These are phyloP conservation scores for Curvularia hawaiiensis DNA, from an alignment of 2,329 filamentous ascomycete genomes.

Conservation along the genomic window DNA sequence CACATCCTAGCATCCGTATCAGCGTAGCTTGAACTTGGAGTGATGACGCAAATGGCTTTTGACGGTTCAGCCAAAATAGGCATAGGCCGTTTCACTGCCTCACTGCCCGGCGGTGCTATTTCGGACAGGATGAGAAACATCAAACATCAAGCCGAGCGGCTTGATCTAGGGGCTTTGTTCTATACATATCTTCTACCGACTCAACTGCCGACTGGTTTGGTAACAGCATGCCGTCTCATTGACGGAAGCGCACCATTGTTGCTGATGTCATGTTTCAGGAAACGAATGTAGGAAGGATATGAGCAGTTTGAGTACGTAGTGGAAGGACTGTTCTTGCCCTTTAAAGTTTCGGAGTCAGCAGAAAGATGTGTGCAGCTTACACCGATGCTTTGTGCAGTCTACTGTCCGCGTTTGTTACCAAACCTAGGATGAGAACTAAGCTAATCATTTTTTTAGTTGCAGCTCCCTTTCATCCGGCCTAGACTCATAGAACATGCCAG, in stretches of 20 bases:
- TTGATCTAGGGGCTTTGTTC: neutral
- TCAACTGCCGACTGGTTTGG: neutral
- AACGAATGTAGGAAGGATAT: neutral
- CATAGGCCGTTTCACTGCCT: neutral
- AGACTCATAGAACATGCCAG: too few species aligned
- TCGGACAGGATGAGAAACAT: neutral
- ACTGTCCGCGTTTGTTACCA: neutral
- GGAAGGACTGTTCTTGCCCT: neutral
- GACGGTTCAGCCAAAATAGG: neutral
- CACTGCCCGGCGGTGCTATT: neutral
- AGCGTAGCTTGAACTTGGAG: neutral
- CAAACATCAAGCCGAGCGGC: neutral
- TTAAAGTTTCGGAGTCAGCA: neutral
- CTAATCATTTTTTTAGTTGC: too few species aligned
- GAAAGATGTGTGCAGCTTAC: neutral
- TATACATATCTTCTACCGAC: neutral
- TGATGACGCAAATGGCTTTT: neutral
- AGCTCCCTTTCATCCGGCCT: too few species aligned
- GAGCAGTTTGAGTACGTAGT: neutral
- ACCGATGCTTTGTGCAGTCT: neutral
- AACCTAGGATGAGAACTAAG: too few species aligned
- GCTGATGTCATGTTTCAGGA: neutral
- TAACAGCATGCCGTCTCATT: neutral
- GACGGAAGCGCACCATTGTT: neutral
- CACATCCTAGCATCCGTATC: neutral